These are phyloP conservation scores for Alternaria dauci DNA, from an alignment of 2,329 filamentous ascomycete genomes.

Conservation along the genomic window DNA sequence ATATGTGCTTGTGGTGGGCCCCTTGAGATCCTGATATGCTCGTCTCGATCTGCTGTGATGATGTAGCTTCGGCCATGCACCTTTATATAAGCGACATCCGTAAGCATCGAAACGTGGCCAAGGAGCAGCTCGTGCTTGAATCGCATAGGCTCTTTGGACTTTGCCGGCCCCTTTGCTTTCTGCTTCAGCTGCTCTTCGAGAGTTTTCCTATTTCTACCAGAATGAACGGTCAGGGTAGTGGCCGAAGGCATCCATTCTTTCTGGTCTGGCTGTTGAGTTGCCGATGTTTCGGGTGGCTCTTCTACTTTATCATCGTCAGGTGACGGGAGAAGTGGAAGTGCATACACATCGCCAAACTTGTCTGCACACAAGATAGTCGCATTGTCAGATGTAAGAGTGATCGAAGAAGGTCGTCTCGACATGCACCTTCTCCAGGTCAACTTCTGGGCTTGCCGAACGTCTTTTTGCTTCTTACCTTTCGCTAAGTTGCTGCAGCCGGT, in stretches of 20 bases:
- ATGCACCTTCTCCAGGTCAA: slow-evolving; percentile 67
- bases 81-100: slow-evolving; percentile 69
- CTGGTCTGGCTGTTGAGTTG: slow-evolving; percentile 29
- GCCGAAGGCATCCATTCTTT: slow-evolving; percentile 62
- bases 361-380: slow-evolving; percentile 82
- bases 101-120: slow-evolving; percentile 95
- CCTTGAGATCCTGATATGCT: slow-evolving; percentile 88
- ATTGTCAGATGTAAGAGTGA: slow-evolving; percentile 74
- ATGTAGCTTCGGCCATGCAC: slow-evolving; percentile 65
- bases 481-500: slow-evolving; percentile 72
- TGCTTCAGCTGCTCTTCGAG: slow-evolving; percentile 65
- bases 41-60: slow-evolving; percentile 73
- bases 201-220: slow-evolving; percentile 65
- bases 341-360: slow-evolving; percentile 97
- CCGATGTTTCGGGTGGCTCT: slow-evolving; percentile 29
- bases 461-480: slow-evolving; percentile 64
- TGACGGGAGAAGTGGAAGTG: slow-evolving; percentile 72
- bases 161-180: slow-evolving; percentile 51
- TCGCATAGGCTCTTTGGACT: slow-evolving; percentile 58
- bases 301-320: slow-evolving; percentile 40
- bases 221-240: slow-evolving; percentile 67
- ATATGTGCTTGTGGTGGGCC: slow-evolving; percentile 84
- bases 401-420: slow-evolving; percentile 86
- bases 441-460: neutral
- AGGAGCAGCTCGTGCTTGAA: slow-evolving; percentile 84